These are phyloP conservation scores for Solanum chaucha DNA, from an alignment of 257 asterid genomes.

Conservation along the genomic window DNA sequence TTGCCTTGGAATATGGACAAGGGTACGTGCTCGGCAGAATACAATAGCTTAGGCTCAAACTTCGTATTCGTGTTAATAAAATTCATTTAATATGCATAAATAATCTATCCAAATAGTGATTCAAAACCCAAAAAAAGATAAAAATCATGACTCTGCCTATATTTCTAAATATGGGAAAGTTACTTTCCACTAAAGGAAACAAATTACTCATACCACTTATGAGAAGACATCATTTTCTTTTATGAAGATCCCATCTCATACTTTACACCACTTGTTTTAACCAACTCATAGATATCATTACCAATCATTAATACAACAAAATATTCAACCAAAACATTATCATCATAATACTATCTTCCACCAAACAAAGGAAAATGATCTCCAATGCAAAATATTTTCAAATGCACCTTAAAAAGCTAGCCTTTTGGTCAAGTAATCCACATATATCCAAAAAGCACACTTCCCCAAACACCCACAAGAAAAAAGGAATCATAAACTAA, in stretches of 20 bases:
- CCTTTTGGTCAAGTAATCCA: neutral
- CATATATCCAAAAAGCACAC: neutral
- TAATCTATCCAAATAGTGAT: neutral
- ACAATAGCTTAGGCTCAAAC: neutral
- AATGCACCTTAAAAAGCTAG: neutral
- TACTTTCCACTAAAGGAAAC: neutral
- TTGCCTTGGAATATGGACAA: no score
- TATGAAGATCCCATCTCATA: neutral
- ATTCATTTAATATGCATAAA: neutral
- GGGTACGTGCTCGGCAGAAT: neutral
- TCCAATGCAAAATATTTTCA: neutral
- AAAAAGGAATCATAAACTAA: neutral
- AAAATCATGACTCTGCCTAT: neutral
- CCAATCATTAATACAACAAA: neutral
- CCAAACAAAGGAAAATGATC: neutral
- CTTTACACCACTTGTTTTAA: neutral
- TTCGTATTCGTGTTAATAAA: neutral
- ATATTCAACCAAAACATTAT: neutral
- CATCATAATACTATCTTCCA: neutral
- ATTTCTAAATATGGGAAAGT: neutral
- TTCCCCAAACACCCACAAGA: neutral
- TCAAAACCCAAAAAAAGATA: neutral
- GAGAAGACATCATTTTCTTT: neutral
- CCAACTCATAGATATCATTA: neutral
- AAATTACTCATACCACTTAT: neutral